Evolutionary conservation across 2,329 filamentous ascomycete species (phyloP), one percentile per base, ranked within the genome.

Genomic region (Cadophora sp.): DNA sequence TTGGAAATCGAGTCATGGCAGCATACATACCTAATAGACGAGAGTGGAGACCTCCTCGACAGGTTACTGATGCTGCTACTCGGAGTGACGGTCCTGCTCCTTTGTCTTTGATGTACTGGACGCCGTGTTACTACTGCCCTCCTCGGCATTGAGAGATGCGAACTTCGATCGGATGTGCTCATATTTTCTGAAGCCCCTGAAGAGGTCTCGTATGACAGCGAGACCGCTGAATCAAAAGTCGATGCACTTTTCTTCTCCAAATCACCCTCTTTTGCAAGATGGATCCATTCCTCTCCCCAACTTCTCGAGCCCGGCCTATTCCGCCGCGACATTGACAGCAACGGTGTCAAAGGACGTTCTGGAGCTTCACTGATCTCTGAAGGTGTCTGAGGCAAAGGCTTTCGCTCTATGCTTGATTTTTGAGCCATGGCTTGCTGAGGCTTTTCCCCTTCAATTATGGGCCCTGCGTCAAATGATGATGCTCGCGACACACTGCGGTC

Each of bases 61-160:
- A 71, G 51, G 53, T 75, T 72, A 50, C 70, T 74, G 46, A 75
- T 76, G 64, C 72, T 75, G 48, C 73, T 75, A 40, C 75, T 75
- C 5, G 74, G 75, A 9, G 73, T 76, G 6, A 74, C 70, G 1
- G 64, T 55, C 62, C 69, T 51, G 71, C 58, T 50, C 65, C 62
- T 46, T 40, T 56, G 31, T 64, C 63, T 46, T 48, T 69, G 59
- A 34, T 37, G 58, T 40, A 37, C 51, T 24, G 46, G 27, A 27
- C 61, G 64, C 27, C 64, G 62, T 24, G 59, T 12, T 29, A 66
- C 46, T 31, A 27, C 34, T 26, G 66, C 65, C 53, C 27, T 22
- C 19, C 60, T 60, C 9, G 70, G 53, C n/a, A 65, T 16, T 1
- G 70, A 72, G 64, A 46, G 46, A 24, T 68, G 65, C 8, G 62